Conservation (phyloP, 2,329 filamentous ascomycete genomes). For the Claviceps cyperi region DNA sequence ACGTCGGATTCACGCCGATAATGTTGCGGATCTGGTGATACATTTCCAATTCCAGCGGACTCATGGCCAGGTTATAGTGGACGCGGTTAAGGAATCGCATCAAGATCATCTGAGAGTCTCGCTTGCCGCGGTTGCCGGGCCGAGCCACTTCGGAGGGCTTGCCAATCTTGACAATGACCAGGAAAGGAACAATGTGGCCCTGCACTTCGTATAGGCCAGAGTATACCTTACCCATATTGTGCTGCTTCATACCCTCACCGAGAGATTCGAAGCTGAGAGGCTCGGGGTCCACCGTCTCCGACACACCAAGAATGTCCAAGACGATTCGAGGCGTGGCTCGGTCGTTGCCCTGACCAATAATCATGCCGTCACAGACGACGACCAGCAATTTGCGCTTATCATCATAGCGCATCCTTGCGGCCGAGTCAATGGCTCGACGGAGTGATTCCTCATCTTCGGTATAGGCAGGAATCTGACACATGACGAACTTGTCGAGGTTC, state of each 20-base stretch:
- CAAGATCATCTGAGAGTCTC: conserved; percentile 94
- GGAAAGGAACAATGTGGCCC: conserved; percentile 92
- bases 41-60: conserved; percentile 90
- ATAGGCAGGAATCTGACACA: conserved; percentile 94
- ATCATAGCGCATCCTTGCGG: conserved; percentile 89
- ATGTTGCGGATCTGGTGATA: conserved; percentile 98
- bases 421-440: conserved; percentile 91
- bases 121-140: conserved; percentile 93
- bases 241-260: conserved; percentile 89
- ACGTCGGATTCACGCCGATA: conserved; percentile 94
- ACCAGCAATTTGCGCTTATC: conserved; percentile 95
- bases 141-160: conserved; percentile 96
- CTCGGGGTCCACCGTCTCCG: conserved; percentile 86
- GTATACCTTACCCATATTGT: conserved; percentile 99
- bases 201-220: conserved; percentile 95
- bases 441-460: conserved; percentile 97
- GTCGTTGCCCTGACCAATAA: conserved; percentile 97
- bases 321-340: conserved; percentile 90
- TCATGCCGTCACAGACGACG: conserved; percentile 95
- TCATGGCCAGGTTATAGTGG: conserved; percentile 95
- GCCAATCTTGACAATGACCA: conserved; percentile 93
- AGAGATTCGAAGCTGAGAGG: conserved; percentile 93
- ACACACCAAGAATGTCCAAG: conserved; percentile 89
- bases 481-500: conserved; percentile 95
- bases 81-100: conserved; percentile 99